Percentiles rank a stretch among this genome's conserved stretches.
Conservation (phyloP, 306 rosid genomes). For the Gastrolobium villosum region DNA sequence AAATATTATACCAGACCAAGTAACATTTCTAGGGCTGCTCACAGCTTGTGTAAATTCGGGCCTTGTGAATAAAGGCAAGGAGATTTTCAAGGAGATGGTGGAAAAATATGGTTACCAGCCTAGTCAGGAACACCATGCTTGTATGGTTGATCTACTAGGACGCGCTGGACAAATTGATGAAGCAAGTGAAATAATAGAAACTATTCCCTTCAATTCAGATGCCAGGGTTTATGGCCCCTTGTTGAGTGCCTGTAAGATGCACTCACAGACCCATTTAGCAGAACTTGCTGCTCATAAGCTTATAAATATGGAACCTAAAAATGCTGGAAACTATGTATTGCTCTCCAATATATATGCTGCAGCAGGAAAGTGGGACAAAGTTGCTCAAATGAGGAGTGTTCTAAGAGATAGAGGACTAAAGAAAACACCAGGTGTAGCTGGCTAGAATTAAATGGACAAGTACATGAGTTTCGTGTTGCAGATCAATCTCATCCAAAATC, state of each 20-base stretch:
- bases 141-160: conserved; percentile 81
- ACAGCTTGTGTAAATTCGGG: conserved; percentile 84
- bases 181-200: conserved; percentile 67
- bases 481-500: conserved; percentile 75
- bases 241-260: conserved; percentile 77
- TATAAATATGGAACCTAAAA: conserved; percentile 73
- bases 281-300: conserved; percentile 84
- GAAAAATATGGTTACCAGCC: conserved; percentile 67
- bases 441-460: conserved; percentile 74
- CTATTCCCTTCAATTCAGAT: conserved; percentile 70
- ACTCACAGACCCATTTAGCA: conserved; percentile 63
- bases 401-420: conserved; percentile 74
- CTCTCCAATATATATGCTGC: conserved; percentile 87
- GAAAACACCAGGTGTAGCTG: conserved; percentile 84
- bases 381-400: conserved; percentile 75
- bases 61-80: conserved; percentile 66
- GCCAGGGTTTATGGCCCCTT: conserved; percentile 83
- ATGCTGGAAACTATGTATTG: conserved; percentile 80
- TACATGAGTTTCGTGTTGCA: conserved; percentile 77
- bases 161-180: conserved; percentile 74
- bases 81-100: conserved; percentile 72
- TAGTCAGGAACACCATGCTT: conserved; percentile 77
- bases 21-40: conserved; percentile 74
- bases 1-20: conserved; percentile 66
- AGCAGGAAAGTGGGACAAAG: conserved; percentile 83